Evolutionary conservation across 768 basidiomycete genomes (phyloP).

Genomic region (Paxillus rubicundulus): DNA sequence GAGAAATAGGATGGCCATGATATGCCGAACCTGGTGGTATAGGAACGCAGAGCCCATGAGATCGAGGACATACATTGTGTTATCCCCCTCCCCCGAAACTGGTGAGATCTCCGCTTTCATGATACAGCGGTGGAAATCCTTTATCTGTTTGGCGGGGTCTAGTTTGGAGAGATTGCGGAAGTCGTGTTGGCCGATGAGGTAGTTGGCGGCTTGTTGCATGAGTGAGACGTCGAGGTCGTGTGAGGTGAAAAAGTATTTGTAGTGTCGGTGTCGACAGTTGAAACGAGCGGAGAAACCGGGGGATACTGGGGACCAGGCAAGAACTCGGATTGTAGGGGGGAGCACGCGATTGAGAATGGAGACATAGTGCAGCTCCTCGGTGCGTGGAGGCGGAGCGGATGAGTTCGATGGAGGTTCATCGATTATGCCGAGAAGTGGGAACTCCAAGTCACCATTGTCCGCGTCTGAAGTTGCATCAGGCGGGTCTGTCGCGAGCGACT

Average conservation of each 20-base stretch:
- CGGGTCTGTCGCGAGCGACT: background rate
- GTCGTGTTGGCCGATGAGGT: slow-evolving; percentile 86
- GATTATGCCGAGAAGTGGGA: slow-evolving; percentile 32
- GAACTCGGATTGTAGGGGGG: slow-evolving; percentile 83
- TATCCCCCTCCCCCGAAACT: slow-evolving; percentile 36
- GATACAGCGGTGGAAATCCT: slow-evolving; percentile 69
- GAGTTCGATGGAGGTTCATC: slow-evolving; percentile 40
- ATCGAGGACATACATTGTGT: slow-evolving; percentile 65
- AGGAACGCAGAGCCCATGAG: slow-evolving; percentile 86
- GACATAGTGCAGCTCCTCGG: slow-evolving; percentile 71
- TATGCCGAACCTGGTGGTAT: slow-evolving; percentile 95
- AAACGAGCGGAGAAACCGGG: slow-evolving; percentile 83
- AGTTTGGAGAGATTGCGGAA: slow-evolving; percentile 95
- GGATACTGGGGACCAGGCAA: slow-evolving; percentile 91
- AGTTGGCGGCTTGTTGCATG: slow-evolving; percentile 73
- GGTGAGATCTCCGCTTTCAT: slow-evolving; percentile 60
- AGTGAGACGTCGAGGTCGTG: slow-evolving; percentile 60
- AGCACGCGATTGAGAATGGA: slow-evolving; percentile 82
- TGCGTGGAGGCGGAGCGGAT: slow-evolving; percentile 24
- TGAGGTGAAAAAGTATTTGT: slow-evolving; percentile 94
- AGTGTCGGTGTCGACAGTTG: slow-evolving; percentile 84
- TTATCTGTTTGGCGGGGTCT: slow-evolving; percentile 89
- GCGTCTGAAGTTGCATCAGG: slow-evolving; percentile 4
- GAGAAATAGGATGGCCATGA: slow-evolving; percentile 88
- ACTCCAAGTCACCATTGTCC: slow-evolving; percentile 6